Evolutionary conservation across 371 early-diverging fungal genomes (phyloP), one percentile per base, ranked within the genome.

Genomic region (Mortierella sp.): DNA sequence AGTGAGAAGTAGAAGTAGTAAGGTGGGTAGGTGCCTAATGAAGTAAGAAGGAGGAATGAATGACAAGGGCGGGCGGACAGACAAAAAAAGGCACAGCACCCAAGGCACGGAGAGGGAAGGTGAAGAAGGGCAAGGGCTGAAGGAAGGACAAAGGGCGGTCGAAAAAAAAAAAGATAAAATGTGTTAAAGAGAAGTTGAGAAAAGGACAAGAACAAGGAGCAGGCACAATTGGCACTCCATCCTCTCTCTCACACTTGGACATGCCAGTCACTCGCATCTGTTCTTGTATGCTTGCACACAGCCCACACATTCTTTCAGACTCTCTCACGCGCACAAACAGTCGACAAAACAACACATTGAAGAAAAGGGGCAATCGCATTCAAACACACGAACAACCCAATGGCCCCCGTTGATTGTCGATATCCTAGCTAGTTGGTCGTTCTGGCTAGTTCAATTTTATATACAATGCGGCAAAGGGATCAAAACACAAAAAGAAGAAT

Each of bases 71-170:
- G 18, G 32, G 8, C 2, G 29, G 29, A 49, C 1, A 43, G 35
- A 32, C 32, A 54, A 48, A 27, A 46, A 46, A 60, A n/a, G 65
- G 41, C 32, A 72, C 35, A 72, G 73, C 43, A 41, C 32, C 32
- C 32, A 55, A 49, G 73, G 49, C 48, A 49, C 46, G 41, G 75
- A 75, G 75, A 75, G 68, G 6, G 18, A 44, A 75, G 46, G 60
- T 48, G 49, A 5, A 32, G 16, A 68, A 46, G 48, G 21, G 68
- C 41, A 68, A 68, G 68, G 68, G 68, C 24, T 38, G 56, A 24
- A 29, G 35, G 35, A 76, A 29, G 43, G 44, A n/a, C 24, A 68
- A 76, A 41, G 68, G 55, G 71, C 43, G 70, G 5, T 58, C 18
- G 21, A 56, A n/a, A 35, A 3, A 49, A 14, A 44, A n/a, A 10